A percentile compares a stretch with the other conserved stretches of the same genome.
Evolutionary conservation across 2,329 filamentous ascomycete genomes (phyloP).

Genomic region (Monosporascus sp.): DNA sequence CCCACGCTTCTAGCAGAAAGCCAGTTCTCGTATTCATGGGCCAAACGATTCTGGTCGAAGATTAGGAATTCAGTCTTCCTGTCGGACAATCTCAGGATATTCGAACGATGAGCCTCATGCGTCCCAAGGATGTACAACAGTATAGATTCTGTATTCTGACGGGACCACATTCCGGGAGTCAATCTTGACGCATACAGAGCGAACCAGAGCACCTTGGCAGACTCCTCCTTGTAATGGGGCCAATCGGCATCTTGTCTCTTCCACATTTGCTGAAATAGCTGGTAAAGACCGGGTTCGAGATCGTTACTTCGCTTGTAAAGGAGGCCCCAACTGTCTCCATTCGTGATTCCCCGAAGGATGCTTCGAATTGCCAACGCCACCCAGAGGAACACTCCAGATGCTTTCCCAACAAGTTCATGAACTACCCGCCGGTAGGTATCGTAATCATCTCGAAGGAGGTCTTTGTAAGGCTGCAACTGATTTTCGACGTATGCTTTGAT

Average conservation of each 20-base stretch:
- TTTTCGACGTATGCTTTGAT: neutral
- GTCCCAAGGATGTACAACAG: neutral
- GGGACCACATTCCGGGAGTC: too few relatives aligned
- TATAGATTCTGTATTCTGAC: too few relatives aligned
- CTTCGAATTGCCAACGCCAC: neutral
- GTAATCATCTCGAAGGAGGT: neutral
- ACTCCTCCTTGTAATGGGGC: neutral
- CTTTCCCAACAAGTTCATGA: neutral
- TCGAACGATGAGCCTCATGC: neutral
- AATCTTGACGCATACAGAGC: neutral
- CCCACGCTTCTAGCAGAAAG: neutral
- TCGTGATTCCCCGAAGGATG: neutral
- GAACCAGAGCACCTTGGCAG: neutral
- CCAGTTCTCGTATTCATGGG: neutral
- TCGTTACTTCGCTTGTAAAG: neutral
- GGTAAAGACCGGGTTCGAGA: neutral
- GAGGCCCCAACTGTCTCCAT: neutral
- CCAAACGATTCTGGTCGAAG: neutral
- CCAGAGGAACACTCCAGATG: neutral
- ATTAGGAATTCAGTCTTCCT: rapidly evolving
- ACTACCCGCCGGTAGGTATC: neutral
- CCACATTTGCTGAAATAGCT: neutral
- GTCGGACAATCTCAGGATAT: neutral
- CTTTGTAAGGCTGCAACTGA: neutral
- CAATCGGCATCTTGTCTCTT: neutral